Evolutionary conservation across 495 filamentous ascomycete species (phyloP), one percentile per base, ranked within the genome.

Genomic region (Trichodelitschia bisporula): DNA sequence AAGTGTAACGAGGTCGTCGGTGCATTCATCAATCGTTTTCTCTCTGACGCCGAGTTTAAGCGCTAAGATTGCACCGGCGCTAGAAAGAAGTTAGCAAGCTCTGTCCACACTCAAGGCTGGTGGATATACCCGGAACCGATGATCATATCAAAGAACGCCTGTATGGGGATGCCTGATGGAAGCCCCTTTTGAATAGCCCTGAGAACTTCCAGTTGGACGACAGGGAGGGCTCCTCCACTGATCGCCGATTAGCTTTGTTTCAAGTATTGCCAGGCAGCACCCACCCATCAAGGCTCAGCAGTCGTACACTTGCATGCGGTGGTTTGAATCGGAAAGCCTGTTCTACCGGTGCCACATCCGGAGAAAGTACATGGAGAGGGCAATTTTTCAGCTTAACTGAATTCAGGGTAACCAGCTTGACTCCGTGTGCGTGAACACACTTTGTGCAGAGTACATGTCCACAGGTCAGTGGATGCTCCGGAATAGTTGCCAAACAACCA

Each of bases 251-350:
- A 24, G n/a, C n/a, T n/a, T 24, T 24, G 6, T 6, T 24, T 24
- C 5, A 8, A 29, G 26, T 6, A 8, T 11, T 8, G 8, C 8
- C 15, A n/a, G n/a, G n/a, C n/a, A 29, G 5, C 2, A 54, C 51
- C 38, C 36, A 52, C 52, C 67, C 66, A 40, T 73, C 66, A 13
- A 76, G 45, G 25, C 49, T 56, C 4, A 72, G 52, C 21, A 69
- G 45, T 13, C 66, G 46, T 2, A 54, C 46, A 5, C 61, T 58
- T 4, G 64, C 58, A 14, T 46, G 44, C 6, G 43, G 41, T 8
- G 57, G 65, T 11, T 41, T 56, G 18, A 53, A 45, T 19, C 31
- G 33, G 11, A 58, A 45, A 19, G 44, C 37, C 47, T 55, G 61
- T 12, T 49, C 49, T 3, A 29, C 26, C 11, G 29, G 28, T 10